Base-by-base conservation (phyloP, 768 basidiomycete species). In the Hydnum rufescens region DNA sequence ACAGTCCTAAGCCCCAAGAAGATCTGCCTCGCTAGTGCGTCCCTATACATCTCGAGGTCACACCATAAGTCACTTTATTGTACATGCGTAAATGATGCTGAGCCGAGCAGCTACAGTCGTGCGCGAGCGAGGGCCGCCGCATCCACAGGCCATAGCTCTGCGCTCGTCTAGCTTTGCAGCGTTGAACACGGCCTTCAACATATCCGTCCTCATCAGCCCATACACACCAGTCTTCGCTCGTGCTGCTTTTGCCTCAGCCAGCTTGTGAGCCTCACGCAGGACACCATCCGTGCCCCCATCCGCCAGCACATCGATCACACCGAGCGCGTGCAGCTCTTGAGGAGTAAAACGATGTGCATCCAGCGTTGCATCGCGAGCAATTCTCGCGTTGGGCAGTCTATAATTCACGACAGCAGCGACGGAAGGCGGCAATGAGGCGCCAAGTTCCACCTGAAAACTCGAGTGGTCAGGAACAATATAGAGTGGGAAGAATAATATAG, bases 401-500 rank as follows among this genome's bases (percentile, higher is more conserved):
- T 55, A 51, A 13, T 58, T 53, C 19, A 67, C 57, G 28, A 68
- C 58, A 4, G 62, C 58, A 13, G 59, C 57, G 60, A 65, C 65
- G 34, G 62, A 62, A 36, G 62, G 61, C 1, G 68, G 67, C n/a
- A 69, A 57, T 16, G 67, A 66, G 1, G 68, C 67, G n/a, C 64
- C 64, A 51, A 68, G 66, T 52, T 61, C 58, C 36, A 67, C 63
- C 58, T 60, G 30, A 39, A 19, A 8, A 19, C 8, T 28, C 36
- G n/a, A n/a, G n/a, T n/a, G n/a, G 39, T 42, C 28, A n/a, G 39
- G 42, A 44, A 36, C 51, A 47, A 22, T 30, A 31, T 19, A 43
- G 31, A 46, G 55, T 19, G 13, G 13, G 32, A 28, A 28, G 46
- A 42, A 34, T 8, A 25, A 8, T 6, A 26, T 8, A 6, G 6